Percentiles rank a stretch among this genome's conserved stretches.
phyloP scores from a whole-genome alignment of 208 protist species.

The Acanthamoeba healyi region DNA sequence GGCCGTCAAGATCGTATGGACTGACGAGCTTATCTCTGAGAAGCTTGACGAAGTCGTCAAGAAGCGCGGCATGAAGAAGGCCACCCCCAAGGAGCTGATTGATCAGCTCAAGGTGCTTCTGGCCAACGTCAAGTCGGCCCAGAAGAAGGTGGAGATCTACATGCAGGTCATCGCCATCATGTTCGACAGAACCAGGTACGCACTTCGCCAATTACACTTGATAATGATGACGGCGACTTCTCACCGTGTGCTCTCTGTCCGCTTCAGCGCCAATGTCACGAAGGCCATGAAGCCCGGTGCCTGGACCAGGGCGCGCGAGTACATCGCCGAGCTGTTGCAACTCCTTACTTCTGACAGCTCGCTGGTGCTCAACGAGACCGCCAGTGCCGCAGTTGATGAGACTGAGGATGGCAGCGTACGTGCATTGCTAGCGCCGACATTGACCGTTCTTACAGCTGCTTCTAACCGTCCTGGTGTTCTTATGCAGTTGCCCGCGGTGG shows the following conservation, averaged over 20 bases:
- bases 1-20: slow-evolving; percentile 64
- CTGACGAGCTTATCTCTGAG: slow-evolving; percentile 33
- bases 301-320: background rate
- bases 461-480: background rate
- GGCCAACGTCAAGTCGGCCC: slow-evolving; percentile 37
- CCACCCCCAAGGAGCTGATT: slow-evolving; percentile 45
- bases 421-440: background rate
- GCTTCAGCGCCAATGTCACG: slow-evolving; percentile 40
- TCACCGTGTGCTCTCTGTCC: background rate
- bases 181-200: slow-evolving; percentile 57
- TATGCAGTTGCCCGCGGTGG: background rate
- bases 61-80: slow-evolving; percentile 64
- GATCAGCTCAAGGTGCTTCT: slow-evolving; percentile 66
- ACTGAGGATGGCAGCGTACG: slow-evolving; percentile 27
- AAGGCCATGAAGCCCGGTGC: slow-evolving; percentile 54
- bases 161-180: slow-evolving; percentile 55
- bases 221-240: background rate
- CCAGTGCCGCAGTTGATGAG: slow-evolving; percentile 18
- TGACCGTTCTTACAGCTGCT: background rate
- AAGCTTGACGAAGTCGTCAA: slow-evolving; percentile 67
- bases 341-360: slow-evolving; percentile 30
- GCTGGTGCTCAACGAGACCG: slow-evolving; percentile 13
- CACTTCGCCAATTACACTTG: background rate
- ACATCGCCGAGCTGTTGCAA: slow-evolving; percentile 53
- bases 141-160: slow-evolving; percentile 73